A percentile compares a stretch with the other conserved stretches of the same genome.
Conservation (phyloP, 2,329 filamentous ascomycete genomes). For the Ceratocystis huliohia region DNA sequence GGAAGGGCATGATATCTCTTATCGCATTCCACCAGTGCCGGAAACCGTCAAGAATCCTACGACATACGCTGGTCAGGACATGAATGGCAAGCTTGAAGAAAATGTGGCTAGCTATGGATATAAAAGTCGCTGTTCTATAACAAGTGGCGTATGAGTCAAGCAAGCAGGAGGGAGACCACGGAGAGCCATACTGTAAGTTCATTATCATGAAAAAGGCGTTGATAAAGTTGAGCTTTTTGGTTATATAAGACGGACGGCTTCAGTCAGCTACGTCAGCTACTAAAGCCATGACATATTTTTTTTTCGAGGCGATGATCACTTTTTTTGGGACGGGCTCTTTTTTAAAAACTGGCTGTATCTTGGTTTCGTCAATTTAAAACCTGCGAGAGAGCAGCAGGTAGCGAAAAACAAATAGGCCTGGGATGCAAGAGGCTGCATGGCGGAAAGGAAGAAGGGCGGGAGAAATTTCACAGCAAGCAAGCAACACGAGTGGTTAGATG, state of each 20-base stretch:
- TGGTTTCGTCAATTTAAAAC: too few relatives aligned
- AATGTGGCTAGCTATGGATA: neutral
- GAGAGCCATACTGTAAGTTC: neutral
- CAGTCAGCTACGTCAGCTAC: too few relatives aligned
- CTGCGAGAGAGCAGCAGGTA: neutral
- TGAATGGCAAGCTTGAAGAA: neutral
- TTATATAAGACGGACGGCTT: neutral
- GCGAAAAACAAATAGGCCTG: neutral
- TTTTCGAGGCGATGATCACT: too few relatives aligned
- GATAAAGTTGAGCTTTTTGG: neutral
- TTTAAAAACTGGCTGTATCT: too few relatives aligned
- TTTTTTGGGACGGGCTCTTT: too few relatives aligned
- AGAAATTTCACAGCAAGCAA: neutral
- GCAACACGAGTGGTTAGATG: neutral
- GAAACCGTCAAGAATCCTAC: neutral
- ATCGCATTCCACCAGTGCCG: neutral
- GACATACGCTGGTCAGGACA: neutral
- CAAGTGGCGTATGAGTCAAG: neutral
- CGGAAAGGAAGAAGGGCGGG: neutral
- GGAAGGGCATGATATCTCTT: neutral
- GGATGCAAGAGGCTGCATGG: neutral
- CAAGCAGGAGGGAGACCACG: neutral
- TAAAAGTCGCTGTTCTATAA: neutral
- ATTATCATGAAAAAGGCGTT: neutral
- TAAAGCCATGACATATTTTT: too few relatives aligned